Percentiles rank a stretch among this genome's conserved stretches.
Evolutionary conservation across 306 rosid genomes (phyloP).

Genomic region (peach (Prunus persica)): Prunus_persica_NCBIv2 NC_034013.1:11124001-11124500

Average conservation of each 20-base stretch:
- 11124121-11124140: neutral
- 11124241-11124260: too few relatives aligned
- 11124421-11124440: neutral
- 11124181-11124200: too few relatives aligned
- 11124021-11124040: constrained; percentile 17
- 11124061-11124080: constrained; percentile 30
- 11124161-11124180: too few relatives aligned
- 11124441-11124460: neutral
- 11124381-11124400: neutral
- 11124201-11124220: too few relatives aligned
- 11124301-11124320: neutral
- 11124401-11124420: neutral
- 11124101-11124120: neutral
- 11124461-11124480: neutral
- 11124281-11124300: neutral
- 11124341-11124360: neutral
- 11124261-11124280: too few relatives aligned
- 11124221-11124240: too few relatives aligned
- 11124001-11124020: constrained; percentile 1
- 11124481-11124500: too few relatives aligned
- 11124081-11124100: constrained; percentile 11
- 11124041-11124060: constrained; percentile 34
- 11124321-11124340: neutral
- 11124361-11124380: neutral
- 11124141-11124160: too few relatives aligned